Base-by-base conservation (phyloP, 2,329 filamentous ascomycete genomes). In the Aureobasidium leucospermi region DNA sequence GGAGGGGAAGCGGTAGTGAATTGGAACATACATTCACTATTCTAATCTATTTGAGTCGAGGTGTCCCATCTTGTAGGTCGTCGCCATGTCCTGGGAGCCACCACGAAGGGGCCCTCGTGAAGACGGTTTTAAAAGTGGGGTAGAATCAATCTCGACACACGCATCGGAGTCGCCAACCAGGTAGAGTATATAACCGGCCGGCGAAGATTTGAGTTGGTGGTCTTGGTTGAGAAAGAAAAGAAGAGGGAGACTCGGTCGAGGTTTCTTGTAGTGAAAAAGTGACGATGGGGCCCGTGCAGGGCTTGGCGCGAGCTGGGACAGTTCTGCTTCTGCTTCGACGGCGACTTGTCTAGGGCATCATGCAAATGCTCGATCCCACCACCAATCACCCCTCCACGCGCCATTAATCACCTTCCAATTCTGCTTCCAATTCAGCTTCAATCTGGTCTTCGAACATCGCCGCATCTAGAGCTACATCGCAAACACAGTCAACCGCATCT, bases 51-150 rank as follows among this genome's bases (percentile, higher is more conserved):
- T 68, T 64, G 63, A 23, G 63, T 42, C 52, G 41, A 56, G 52
- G 73, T 85, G 83, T 85, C 73, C 78, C 82, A 80, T 75, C 80
- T 81, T 76, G 78, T 77, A 85, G 84, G 84, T 87, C 83, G 82
- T 85, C 83, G 81, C 75, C 82, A 76, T 73, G 78, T 87, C 84
- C 81, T 86, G 84, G 78, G 78, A 79, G 79, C 78, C 77, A 72
- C 77, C 70, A 74, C 73, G 65, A 72, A 76, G 75, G 79, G 77
- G 63, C 83, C 82, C 84, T 90, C 86, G 83, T 85, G 82, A 85
- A 82, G 81, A 89, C 86, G 86, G 87, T 90, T 90, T 90, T 90
- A 87, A 78, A 86, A 84, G 82, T 82, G 85, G 81, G 74, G 73
- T 75, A 69, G 69, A 62, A 69, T 80, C 78, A 69, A 75, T 90